These are phyloP conservation scores for Ceratobasidium sp. DNA, from an alignment of 1,284 basidiomycete genomes.

Conservation along the genomic window DNA sequence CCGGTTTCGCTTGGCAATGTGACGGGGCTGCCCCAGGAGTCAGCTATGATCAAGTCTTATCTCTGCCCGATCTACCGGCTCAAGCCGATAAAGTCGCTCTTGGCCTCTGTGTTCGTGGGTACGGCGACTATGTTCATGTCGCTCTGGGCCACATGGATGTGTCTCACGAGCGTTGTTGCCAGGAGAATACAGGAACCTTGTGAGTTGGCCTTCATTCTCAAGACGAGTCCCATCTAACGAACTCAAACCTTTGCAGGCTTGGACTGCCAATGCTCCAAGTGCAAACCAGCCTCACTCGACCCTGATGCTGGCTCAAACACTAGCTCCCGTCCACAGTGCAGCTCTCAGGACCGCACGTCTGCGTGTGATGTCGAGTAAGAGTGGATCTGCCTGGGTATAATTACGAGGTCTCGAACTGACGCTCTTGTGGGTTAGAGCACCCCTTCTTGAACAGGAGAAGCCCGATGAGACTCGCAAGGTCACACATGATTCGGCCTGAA, in stretches of 20 bases:
- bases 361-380: too few species aligned
- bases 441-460: too few species aligned
- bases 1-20: background rate
- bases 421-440: too few species aligned
- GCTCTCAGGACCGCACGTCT: too few species aligned
- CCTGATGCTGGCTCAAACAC: too few species aligned
- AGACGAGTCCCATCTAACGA: too few species aligned
- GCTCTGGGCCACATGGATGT: conserved; percentile 34
- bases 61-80: conserved; percentile 32
- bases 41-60: conserved; percentile 15
- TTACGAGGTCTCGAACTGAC: too few species aligned
- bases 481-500: too few species aligned
- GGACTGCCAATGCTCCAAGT: conserved; percentile 1
- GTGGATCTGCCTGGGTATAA: too few species aligned
- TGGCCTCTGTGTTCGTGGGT: conserved; percentile 32
- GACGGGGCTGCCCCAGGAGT: background rate
- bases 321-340: too few species aligned
- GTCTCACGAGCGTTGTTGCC: conserved; percentile 15
- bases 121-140: conserved; percentile 30
- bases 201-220: conserved; percentile 5
- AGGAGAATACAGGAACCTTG: conserved; percentile 16
- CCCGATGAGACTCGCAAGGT: too few species aligned
- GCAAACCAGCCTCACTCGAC: too few species aligned
- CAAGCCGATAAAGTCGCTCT: conserved; percentile 9
- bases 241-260: background rate